Conservation (phyloP, 768 basidiomycete genomes). For the Lactifluus hygrophoroides region DNA sequence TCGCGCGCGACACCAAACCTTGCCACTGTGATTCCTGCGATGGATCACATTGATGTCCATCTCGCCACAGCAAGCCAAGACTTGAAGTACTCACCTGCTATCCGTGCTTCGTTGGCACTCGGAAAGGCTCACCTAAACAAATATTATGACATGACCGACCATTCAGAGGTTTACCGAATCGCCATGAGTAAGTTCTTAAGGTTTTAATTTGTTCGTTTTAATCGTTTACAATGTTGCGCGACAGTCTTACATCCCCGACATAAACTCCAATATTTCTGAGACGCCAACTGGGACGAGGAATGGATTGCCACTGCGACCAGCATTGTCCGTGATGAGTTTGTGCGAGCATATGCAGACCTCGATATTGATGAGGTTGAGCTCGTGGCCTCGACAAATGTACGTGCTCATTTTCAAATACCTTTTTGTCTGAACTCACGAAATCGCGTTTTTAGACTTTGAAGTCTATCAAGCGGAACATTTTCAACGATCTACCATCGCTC, state of each 20-base stretch:
- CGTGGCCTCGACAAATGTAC: no score
- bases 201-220: no score
- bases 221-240: no score
- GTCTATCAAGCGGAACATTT: background rate
- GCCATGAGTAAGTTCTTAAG: background rate
- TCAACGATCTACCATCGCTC: background rate
- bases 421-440: no score
- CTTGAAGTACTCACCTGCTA: background rate
- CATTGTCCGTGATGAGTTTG: no score
- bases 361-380: no score
- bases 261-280: background rate
- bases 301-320: background rate
- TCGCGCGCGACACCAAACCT: no score
- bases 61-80: background rate
- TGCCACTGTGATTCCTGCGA: no score
- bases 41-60: background rate
- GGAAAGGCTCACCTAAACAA: background rate
- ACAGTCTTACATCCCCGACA: background rate
- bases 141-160: background rate
- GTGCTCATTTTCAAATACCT: no score
- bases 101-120: background rate
- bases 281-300: background rate
- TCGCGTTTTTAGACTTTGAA: no score
- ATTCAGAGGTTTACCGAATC: background rate
- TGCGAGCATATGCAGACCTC: no score